phyloP scores from a whole-genome alignment of 768 basidiomycete species.

The Xerocomellus intermedius region DNA sequence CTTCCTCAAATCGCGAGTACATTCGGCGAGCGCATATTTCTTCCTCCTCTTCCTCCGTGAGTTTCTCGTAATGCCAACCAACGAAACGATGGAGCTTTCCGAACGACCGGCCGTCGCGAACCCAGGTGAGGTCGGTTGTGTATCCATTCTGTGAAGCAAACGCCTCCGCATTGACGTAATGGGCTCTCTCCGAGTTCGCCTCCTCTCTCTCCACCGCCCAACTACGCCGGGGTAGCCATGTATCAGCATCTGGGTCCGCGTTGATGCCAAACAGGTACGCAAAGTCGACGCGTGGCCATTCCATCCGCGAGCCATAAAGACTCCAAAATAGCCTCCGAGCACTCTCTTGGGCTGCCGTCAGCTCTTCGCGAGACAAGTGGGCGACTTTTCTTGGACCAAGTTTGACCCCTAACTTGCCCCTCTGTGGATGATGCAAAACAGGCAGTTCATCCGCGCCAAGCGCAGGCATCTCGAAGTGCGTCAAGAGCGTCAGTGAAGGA shows the following conservation, averaged over 20 bases:
- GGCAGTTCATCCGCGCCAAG: slow-evolving; percentile 43
- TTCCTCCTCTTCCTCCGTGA: slow-evolving; percentile 47
- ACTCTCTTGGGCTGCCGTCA: slow-evolving; percentile 43
- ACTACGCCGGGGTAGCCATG: slow-evolving; percentile 52
- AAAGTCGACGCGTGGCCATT: slow-evolving; percentile 60
- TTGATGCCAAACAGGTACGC: slow-evolving; percentile 55
- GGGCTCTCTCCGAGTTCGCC: slow-evolving; percentile 7
- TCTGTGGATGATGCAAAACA: slow-evolving; percentile 45
- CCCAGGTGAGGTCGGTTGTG: slow-evolving; percentile 49
- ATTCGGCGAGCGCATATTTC: slow-evolving; percentile 37
- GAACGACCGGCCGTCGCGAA: slow-evolving; percentile 42
- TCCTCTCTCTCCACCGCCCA: slow-evolving; percentile 38
- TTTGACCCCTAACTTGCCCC: slow-evolving; percentile 28
- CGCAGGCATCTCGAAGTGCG: slow-evolving; percentile 38
- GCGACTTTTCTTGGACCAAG: slow-evolving; percentile 28
- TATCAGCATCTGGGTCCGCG: slow-evolving; percentile 25
- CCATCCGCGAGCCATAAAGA: slow-evolving; percentile 56
- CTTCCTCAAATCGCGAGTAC: slow-evolving; percentile 28
- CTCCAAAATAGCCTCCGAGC: slow-evolving; percentile 64
- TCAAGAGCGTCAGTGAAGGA: slow-evolving; percentile 49
- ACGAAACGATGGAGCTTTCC: slow-evolving; percentile 53
- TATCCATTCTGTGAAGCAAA: slow-evolving; percentile 49
- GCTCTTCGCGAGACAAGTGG: slow-evolving; percentile 21
- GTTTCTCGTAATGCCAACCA: slow-evolving; percentile 52
- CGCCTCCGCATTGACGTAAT: slow-evolving; percentile 38